Evolutionary conservation across 2,329 filamentous ascomycete genomes (phyloP).

Genomic region (Coniella vitis): DNA sequence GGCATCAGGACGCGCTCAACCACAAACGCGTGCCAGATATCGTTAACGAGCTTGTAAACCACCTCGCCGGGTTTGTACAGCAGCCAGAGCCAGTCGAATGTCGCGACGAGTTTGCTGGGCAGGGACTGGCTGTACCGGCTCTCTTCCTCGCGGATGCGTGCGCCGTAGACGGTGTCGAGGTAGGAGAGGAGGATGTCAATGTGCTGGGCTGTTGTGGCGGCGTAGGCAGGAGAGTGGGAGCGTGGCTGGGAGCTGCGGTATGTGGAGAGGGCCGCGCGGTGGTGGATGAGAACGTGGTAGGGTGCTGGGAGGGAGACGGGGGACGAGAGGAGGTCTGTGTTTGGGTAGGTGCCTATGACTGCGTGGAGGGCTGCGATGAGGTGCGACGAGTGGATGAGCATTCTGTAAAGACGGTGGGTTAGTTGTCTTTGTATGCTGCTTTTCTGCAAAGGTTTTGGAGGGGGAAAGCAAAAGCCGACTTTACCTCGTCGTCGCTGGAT

Average conservation of each 20-base stretch:
- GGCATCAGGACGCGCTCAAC: conserved; percentile 27
- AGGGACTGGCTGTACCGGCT: conserved; percentile 19
- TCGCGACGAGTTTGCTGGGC: conserved; percentile 32
- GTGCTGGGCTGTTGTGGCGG: conserved; percentile 33
- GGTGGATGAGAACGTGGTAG: conserved; percentile 42
- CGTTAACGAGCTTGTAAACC: conserved; percentile 34
- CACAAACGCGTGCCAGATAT: conserved; percentile 35
- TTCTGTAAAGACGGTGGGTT: conserved; percentile 15
- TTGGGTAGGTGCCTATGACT: conserved; percentile 42
- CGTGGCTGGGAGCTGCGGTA: conserved; percentile 36
- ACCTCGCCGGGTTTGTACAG: conserved; percentile 39
- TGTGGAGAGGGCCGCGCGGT: conserved; percentile 33
- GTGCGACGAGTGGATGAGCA: conserved; percentile 38
- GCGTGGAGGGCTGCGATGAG: conserved; percentile 41
- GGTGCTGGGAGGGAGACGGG: conserved; percentile 36
- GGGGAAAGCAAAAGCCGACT: background rate
- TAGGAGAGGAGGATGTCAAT: conserved; percentile 40
- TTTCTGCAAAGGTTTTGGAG: background rate
- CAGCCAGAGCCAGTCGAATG: conserved; percentile 40
- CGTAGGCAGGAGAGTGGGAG: conserved; percentile 34
- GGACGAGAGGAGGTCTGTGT: conserved; percentile 30
- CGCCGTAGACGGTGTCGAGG: conserved; percentile 32
- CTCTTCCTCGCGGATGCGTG: conserved; percentile 33
- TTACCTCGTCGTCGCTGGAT: no score
- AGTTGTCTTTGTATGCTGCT: background rate